A percentile compares a stretch with the other conserved stretches of the same genome.
Evolutionary conservation across 495 filamentous ascomycete species (phyloP).

Genomic region (Aspergillus egyptiacus): DNA sequence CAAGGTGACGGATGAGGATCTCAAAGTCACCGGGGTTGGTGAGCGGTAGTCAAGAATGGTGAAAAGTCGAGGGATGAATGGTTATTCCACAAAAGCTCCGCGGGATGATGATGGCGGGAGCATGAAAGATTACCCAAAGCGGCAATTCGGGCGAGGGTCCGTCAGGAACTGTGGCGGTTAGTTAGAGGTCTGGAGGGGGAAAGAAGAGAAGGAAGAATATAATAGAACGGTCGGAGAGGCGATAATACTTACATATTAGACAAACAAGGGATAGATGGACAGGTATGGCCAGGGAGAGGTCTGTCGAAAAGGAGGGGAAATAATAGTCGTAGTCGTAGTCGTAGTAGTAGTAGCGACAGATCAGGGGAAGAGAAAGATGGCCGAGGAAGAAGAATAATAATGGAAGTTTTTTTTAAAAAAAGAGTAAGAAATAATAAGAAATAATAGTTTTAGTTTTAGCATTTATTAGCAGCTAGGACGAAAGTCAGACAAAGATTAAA

Average conservation of each 20-base stretch:
- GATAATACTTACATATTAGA: neutral
- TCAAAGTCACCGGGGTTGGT: conserved; percentile 26
- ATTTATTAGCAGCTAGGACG: neutral
- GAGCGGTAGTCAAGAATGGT: conserved; percentile 7
- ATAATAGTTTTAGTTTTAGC: conserved; percentile 2
- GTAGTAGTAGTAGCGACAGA: neutral
- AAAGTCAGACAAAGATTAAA: too few species aligned
- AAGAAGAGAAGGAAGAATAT: too few species aligned
- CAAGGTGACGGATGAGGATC: conserved; percentile 23
- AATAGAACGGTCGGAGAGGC: too few species aligned
- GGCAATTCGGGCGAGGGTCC: conserved; percentile 6
- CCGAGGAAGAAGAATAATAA: conserved; percentile 7
- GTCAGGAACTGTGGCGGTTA: neutral
- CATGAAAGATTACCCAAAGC: conserved; percentile 8
- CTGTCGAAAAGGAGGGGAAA: too few species aligned
- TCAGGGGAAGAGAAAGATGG: conserved; percentile 1
- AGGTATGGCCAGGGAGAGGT: conserved; percentile 6
- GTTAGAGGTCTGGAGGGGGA: conserved; percentile 3
- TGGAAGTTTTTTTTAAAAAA: conserved; percentile 10
- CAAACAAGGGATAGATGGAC: neutral
- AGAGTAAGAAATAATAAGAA: neutral
- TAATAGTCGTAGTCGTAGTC: too few species aligned
- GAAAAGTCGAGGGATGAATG: neutral
- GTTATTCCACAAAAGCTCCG: neutral
- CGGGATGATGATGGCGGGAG: neutral